Evolutionary conservation across 495 filamentous ascomycete species (phyloP).

Genomic region (Delitschia confertaspora): DNA sequence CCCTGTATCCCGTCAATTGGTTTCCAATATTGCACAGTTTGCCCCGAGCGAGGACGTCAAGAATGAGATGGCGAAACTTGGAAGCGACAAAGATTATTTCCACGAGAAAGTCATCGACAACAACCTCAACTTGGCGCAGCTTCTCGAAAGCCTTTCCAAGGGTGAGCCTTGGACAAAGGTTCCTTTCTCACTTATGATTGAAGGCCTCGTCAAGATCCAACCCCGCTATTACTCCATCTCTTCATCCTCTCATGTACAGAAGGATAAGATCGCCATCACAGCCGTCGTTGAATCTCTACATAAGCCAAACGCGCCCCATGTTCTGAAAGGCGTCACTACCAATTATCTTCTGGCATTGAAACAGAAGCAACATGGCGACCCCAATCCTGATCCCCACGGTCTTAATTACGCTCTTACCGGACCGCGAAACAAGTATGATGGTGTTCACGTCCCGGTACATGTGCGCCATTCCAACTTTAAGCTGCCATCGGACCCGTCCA

Average conservation of each 20-base stretch:
- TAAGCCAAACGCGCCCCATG: slow-evolving; percentile 66
- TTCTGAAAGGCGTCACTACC: slow-evolving; percentile 90
- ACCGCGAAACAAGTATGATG: slow-evolving; percentile 93
- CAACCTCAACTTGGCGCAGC: slow-evolving; percentile 84
- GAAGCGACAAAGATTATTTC: slow-evolving; percentile 94
- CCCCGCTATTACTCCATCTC: slow-evolving; percentile 99
- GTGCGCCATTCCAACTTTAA: slow-evolving; percentile 99
- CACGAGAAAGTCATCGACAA: slow-evolving; percentile 73
- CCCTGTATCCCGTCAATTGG: slow-evolving; percentile 91
- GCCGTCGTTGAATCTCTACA: slow-evolving; percentile 82
- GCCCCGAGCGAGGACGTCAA: slow-evolving; percentile 77
- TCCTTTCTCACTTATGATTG: slow-evolving; percentile 91
- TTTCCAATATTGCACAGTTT: slow-evolving; percentile 79
- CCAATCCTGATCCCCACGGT: slow-evolving; percentile 75
- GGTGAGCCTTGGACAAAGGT: slow-evolving; percentile 68
- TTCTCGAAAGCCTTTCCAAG: slow-evolving; percentile 62
- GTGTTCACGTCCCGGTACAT: slow-evolving; percentile 90
- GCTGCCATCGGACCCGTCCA: slow-evolving; percentile 86
- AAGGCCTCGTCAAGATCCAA: slow-evolving; percentile 88
- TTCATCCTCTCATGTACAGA: slow-evolving; percentile 88
- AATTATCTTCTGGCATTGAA: slow-evolving; percentile 96
- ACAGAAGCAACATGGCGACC: slow-evolving; percentile 90
- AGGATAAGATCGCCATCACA: slow-evolving; percentile 87
- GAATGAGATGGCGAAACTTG: slow-evolving; percentile 77
- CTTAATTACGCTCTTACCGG: slow-evolving; percentile 82